These are phyloP conservation scores for Aethionema arabicum DNA, from an alignment of 345 rosid species.

Conservation along the genomic window DNA sequence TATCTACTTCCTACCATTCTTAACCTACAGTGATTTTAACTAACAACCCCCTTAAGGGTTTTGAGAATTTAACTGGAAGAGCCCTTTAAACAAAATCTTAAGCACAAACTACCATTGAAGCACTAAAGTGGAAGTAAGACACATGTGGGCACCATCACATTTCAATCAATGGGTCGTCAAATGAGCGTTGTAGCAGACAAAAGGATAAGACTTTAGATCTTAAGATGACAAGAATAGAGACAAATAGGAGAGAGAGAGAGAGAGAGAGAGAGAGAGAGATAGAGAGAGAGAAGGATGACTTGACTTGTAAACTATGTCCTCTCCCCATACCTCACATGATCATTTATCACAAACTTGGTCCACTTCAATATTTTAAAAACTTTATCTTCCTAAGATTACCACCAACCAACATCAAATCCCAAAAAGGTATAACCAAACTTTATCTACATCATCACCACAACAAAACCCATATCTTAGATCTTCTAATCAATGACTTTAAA, in stretches of 20 bases:
- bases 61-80: not conserved
- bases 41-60: too few species aligned
- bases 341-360: slow-evolving; percentile 34
- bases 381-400: slow-evolving; percentile 22
- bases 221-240: slow-evolving; percentile 22
- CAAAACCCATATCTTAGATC: slow-evolving; percentile 8
- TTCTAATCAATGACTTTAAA: slow-evolving; percentile 21
- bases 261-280: not conserved
- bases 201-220: slow-evolving; percentile 22
- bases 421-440: slow-evolving; percentile 21
- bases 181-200: slow-evolving; percentile 16
- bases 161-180: not conserved
- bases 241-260: slow-evolving; percentile 25
- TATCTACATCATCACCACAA: slow-evolving; percentile 21
- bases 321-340: slow-evolving; percentile 39
- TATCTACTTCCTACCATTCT: too few species aligned
- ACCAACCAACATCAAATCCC: slow-evolving; percentile 29
- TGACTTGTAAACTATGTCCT: slow-evolving; percentile 21
- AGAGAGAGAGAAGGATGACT: slow-evolving; percentile 3
- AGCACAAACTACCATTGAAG: not conserved
- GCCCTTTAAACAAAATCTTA: not conserved
- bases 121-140: too few species aligned
- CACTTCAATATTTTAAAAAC: slow-evolving; percentile 26
- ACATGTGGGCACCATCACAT: not conserved
- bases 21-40: too few species aligned